phyloP scores from a whole-genome alignment of 2,329 filamentous ascomycete species.

The Basipetospora chlamydospora region DNA sequence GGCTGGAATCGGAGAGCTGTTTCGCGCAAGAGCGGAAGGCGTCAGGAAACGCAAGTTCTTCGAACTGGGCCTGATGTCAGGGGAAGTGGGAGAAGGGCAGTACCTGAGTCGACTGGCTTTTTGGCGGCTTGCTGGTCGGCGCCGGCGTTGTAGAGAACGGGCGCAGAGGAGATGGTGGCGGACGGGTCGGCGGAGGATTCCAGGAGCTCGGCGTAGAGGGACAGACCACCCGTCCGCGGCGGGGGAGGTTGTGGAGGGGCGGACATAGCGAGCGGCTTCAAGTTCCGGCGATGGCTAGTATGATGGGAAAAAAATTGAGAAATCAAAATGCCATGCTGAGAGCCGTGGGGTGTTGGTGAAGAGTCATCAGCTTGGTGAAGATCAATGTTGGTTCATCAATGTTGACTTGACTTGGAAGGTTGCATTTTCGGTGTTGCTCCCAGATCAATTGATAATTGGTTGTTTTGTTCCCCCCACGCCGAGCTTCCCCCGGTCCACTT shows the following conservation, averaged over 20 bases:
- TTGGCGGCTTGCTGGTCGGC: conserved; percentile 36
- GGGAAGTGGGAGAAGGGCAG: neutral
- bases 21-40: conserved; percentile 16
- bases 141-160: conserved; percentile 53
- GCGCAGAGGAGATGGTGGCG: conserved; percentile 62
- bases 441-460: too few species aligned
- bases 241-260: conserved; percentile 17
- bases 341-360: too few species aligned
- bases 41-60: too few species aligned
- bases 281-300: too few species aligned
- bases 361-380: too few species aligned
- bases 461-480: too few species aligned
- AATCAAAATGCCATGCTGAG: too few species aligned
- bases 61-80: neutral
- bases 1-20: conserved; percentile 73
- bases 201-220: conserved; percentile 74
- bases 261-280: conserved; percentile 5
- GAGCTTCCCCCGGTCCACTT: too few species aligned
- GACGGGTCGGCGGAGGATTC: conserved; percentile 35
- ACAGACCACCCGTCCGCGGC: conserved; percentile 38
- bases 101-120: conserved; percentile 37
- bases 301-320: too few species aligned
- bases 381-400: too few species aligned
- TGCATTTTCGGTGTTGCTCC: too few species aligned
- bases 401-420: neutral